Evolutionary conservation across 2,329 filamentous ascomycete species (phyloP), one percentile per base, ranked within the genome.

Genomic region (Hansfordia pulvinata): DNA sequence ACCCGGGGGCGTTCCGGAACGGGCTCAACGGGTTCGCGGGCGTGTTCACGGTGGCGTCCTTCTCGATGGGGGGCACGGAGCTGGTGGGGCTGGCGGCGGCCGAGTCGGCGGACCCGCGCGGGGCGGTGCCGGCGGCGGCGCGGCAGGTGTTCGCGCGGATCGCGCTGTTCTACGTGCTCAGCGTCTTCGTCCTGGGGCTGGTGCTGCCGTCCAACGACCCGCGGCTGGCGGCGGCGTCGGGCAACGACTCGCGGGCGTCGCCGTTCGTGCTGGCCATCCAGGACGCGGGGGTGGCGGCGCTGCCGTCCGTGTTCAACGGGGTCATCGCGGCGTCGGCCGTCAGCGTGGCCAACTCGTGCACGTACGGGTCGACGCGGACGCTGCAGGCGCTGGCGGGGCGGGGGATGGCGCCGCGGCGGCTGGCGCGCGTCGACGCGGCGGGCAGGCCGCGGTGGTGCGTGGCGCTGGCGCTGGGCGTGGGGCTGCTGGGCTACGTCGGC

Each of bases 391-490:
- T 66, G 33, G 57, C 59, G 7, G 48, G 56, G 39, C 51, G 50
- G 5, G 57, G 58, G 26, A 62, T 62, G 57, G 71, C 64, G 0
- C 72, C 71, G 10, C 56, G 50, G 33, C 54, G 69, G 38, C 54
- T 77, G 18, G 56, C 62, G 17, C 73, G 75, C 41, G 64, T 78
- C 35, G 73, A 77, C 44, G 62, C 62, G 35, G 46, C 60, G 18
- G 73, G 73, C 17, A 68, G 73, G 9, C 73, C 73, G 1, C 47
- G 73, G 12, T 62, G 60, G 36, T 64, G 64, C 27, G 60, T 74
- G 22, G 32, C 51, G 22, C 40, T 71, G 26, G 60, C 64, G 37
- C 50, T 69, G n/a, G 46, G 46, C n/a, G 60, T 76, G 23, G 71
- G 71, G 11, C 52, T 72, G 25, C 55, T 77, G 10, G 68, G 66